phyloP scores from a whole-genome alignment of 441 rosid species.

The Omphalea diandra region DNA sequence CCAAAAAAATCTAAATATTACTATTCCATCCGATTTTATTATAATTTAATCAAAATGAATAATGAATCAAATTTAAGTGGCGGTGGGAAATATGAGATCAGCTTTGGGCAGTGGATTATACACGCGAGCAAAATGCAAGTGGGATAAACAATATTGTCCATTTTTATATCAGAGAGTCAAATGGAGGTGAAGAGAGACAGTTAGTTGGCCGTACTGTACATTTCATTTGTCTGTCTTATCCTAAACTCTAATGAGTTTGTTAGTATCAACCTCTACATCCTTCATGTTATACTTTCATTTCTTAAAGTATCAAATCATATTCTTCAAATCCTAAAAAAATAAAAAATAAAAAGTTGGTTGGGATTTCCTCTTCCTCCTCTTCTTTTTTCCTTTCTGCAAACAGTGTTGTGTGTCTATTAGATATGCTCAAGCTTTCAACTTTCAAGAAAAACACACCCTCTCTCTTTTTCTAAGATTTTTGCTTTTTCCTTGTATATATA shows the following conservation, averaged over 20 bases:
- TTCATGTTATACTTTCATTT: not conserved
- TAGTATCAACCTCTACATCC: no score
- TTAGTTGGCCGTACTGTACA: constrained; percentile 32
- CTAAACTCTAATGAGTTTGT: no score
- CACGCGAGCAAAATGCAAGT: no score
- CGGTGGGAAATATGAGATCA: no score
- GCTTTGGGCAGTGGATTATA: no score
- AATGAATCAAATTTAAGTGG: no score
- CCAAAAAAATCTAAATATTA: no score
- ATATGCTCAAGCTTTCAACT: not conserved
- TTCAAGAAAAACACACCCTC: not conserved
- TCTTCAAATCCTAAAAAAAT: not conserved
- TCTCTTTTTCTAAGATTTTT: not conserved
- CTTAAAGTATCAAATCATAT: not conserved
- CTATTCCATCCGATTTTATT: no score
- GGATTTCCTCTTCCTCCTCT: not conserved
- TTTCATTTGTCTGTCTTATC: not conserved
- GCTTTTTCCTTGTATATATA: not conserved
- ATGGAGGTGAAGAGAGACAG: constrained; percentile 23
- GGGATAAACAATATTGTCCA: no score
- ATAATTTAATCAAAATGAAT: no score
- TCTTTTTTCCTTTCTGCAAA: constrained; percentile 2
- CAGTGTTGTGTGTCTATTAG: not conserved
- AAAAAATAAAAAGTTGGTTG: not conserved
- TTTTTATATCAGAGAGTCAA: constrained; percentile 25